These are phyloP conservation scores for Elsinoe arachidis DNA, from an alignment of 2,329 filamentous ascomycete species.

Conservation along the genomic window DNA sequence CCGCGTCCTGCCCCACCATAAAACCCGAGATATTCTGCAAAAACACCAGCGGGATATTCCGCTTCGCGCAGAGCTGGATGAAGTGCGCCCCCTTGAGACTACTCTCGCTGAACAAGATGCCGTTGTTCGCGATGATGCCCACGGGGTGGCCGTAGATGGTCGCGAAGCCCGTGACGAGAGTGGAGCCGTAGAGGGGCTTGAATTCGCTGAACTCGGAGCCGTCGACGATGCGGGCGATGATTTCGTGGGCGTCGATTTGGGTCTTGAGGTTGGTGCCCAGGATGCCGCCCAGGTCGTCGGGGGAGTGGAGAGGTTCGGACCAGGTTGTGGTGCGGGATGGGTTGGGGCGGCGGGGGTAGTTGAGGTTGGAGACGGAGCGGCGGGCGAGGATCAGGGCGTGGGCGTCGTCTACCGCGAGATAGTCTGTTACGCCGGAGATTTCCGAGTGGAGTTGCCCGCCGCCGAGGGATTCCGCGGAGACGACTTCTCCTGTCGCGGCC, in stretches of 20 bases:
- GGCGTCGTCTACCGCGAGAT: slow-evolving; percentile 86
- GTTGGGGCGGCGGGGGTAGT: slow-evolving; percentile 57
- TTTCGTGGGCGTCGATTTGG: slow-evolving; percentile 76
- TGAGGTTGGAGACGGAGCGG: slow-evolving; percentile 77
- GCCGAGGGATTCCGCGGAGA: slow-evolving; percentile 82
- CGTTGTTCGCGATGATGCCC: slow-evolving; percentile 91
- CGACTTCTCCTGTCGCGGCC: slow-evolving; percentile 87
- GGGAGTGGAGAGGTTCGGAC: slow-evolving; percentile 70
- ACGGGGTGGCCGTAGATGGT: slow-evolving; percentile 82
- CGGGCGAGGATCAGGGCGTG: slow-evolving; percentile 82
- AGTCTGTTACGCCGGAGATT: slow-evolving; percentile 88
- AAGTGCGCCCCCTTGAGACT: slow-evolving; percentile 94
- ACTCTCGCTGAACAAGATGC: slow-evolving; percentile 83
- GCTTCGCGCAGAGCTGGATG: slow-evolving; percentile 85
- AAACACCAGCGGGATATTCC: slow-evolving; percentile 83
- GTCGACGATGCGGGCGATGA: slow-evolving; percentile 89
- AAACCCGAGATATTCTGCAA: slow-evolving; percentile 96
- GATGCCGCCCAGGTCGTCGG: slow-evolving; percentile 75
- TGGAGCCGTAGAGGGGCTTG: slow-evolving; percentile 82
- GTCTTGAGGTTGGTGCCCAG: slow-evolving; percentile 82
- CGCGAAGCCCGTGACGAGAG: slow-evolving; percentile 86
- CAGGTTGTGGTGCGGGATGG: slow-evolving; percentile 37
- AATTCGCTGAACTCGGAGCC: slow-evolving; percentile 87
- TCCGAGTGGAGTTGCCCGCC: slow-evolving; percentile 84
- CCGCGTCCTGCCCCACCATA: slow-evolving; percentile 91